Conservation (phyloP, 768 basidiomycete genomes). For the Psilocybe cubensis region DNA sequence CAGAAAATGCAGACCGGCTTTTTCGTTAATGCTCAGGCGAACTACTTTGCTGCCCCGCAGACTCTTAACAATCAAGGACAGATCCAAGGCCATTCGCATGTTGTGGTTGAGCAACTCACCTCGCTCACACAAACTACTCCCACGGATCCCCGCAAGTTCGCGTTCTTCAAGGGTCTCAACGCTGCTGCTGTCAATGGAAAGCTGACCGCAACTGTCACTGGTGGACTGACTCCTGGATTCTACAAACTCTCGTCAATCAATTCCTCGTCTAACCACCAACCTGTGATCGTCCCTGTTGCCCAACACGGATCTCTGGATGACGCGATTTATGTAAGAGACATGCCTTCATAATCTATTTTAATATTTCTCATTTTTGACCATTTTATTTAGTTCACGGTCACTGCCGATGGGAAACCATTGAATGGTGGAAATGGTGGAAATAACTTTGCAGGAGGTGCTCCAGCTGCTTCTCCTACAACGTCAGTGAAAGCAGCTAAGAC, state of each 20-base stretch:
- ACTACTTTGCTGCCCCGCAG: slow-evolving; percentile 62
- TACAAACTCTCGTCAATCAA: slow-evolving; percentile 68
- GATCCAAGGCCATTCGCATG: slow-evolving; percentile 62
- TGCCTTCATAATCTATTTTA: neutral
- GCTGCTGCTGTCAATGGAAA: slow-evolving; percentile 48
- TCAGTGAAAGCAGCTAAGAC: neutral
- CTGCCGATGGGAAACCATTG: slow-evolving; percentile 22
- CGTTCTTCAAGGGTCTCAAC: slow-evolving; percentile 64
- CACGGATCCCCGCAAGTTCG: slow-evolving; percentile 54
- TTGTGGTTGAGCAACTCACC: slow-evolving; percentile 55
- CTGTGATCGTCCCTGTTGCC: slow-evolving; percentile 58
- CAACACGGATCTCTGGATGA: slow-evolving; percentile 69
- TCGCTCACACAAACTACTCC: slow-evolving; percentile 47
- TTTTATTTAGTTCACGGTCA: slow-evolving; percentile 25
- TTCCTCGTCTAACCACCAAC: slow-evolving; percentile 61
- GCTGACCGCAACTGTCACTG: slow-evolving; percentile 51
- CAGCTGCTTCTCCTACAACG: neutral
- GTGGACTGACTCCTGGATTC: slow-evolving; percentile 58
- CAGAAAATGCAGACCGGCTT: slow-evolving; percentile 50
- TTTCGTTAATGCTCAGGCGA: slow-evolving; percentile 59
- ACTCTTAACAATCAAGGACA: slow-evolving; percentile 51
- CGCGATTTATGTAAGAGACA: slow-evolving; percentile 51
- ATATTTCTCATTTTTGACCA: neutral
- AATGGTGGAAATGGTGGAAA: neutral
- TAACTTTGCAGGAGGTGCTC: neutral